Percentiles rank a stretch among this genome's conserved stretches.
Conservation (phyloP, 331 rosid genomes). For the Prunus yedoensis region DNA sequence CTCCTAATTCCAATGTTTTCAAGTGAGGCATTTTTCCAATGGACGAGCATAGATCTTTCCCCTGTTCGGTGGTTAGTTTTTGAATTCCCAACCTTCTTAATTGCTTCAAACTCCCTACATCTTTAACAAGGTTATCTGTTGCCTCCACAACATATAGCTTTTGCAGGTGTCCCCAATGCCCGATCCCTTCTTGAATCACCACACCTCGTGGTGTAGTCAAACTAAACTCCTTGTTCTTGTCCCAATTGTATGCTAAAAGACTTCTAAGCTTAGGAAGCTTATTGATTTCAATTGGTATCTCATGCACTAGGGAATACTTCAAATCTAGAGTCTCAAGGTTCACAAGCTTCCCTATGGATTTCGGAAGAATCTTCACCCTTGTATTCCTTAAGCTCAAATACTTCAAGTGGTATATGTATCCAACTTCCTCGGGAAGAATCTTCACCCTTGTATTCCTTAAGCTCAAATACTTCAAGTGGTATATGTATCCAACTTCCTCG, state of each 20-base stretch:
- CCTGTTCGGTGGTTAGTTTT: background rate
- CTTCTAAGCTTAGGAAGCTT: slow-evolving; percentile 15
- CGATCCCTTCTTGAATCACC: background rate
- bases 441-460: slow-evolving; percentile 14
- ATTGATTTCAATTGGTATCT: slow-evolving; percentile 13
- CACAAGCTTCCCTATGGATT: slow-evolving; percentile 18
- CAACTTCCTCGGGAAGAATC: background rate
- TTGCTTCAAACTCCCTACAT: background rate
- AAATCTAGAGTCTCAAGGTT: slow-evolving; percentile 23
- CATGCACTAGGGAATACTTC: background rate
- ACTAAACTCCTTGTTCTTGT: no score
- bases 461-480: slow-evolving; percentile 12
- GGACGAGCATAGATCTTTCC: slow-evolving; percentile 1
- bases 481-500: background rate
- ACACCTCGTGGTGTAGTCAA: background rate
- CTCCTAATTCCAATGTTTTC: background rate
- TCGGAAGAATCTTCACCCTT: slow-evolving; percentile 16
- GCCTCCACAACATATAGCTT: background rate
- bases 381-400: slow-evolving; percentile 22
- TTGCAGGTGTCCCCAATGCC: background rate
- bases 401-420: background rate
- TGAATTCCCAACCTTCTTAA: slow-evolving; percentile 12
- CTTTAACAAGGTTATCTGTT: background rate
- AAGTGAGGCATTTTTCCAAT: slow-evolving; percentile 6
- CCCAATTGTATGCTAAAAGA: background rate